Percentiles rank a stretch among this genome's conserved stretches.
These are phyloP conservation scores for Skeletonema marinoi DNA, from an alignment of 108 stramenopile species.

Conservation along the genomic window DNA sequence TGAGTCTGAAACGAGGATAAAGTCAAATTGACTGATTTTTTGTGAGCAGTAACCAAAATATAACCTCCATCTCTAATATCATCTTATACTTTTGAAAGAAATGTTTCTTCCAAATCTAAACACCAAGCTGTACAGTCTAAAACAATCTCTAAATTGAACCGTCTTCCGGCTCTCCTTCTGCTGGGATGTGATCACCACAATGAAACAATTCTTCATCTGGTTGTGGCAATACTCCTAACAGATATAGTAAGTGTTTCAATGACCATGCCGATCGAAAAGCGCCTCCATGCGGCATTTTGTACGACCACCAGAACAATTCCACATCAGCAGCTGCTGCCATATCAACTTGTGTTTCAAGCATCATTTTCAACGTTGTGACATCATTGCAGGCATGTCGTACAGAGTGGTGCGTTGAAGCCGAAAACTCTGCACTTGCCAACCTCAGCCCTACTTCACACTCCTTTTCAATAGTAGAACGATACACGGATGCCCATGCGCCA, in stretches of 20 bases:
- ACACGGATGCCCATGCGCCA: slow-evolving; percentile 54
- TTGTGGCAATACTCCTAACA: slow-evolving; percentile 51
- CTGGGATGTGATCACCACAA: slow-evolving; percentile 45
- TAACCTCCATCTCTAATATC: background rate
- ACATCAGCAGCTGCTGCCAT: slow-evolving; percentile 59
- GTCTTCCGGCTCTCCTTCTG: slow-evolving; percentile 40
- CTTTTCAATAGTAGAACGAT: slow-evolving; percentile 52
- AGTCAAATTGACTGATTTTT: background rate
- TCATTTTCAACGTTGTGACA: slow-evolving; percentile 49
- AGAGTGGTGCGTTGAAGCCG: slow-evolving; percentile 71
- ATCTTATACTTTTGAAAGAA: background rate
- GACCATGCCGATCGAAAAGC: slow-evolving; percentile 79
- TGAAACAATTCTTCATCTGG: slow-evolving; percentile 62
- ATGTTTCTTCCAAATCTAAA: background rate
- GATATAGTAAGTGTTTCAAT: slow-evolving; percentile 66
- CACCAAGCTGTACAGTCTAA: background rate
- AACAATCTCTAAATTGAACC: slow-evolving; percentile 16
- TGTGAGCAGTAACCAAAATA: background rate
- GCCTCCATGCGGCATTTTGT: slow-evolving; percentile 81
- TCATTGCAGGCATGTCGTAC: slow-evolving; percentile 75
- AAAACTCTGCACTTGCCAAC: slow-evolving; percentile 75
- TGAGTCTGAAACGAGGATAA: background rate
- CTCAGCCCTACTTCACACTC: slow-evolving; percentile 54
- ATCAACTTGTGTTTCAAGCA: slow-evolving; percentile 55
- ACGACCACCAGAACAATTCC: slow-evolving; percentile 76